Percentiles rank a stretch among this genome's conserved stretches.
phyloP scores from a whole-genome alignment of 2,329 filamentous ascomycete species.

The Trichoderma simmonsii region DNA sequence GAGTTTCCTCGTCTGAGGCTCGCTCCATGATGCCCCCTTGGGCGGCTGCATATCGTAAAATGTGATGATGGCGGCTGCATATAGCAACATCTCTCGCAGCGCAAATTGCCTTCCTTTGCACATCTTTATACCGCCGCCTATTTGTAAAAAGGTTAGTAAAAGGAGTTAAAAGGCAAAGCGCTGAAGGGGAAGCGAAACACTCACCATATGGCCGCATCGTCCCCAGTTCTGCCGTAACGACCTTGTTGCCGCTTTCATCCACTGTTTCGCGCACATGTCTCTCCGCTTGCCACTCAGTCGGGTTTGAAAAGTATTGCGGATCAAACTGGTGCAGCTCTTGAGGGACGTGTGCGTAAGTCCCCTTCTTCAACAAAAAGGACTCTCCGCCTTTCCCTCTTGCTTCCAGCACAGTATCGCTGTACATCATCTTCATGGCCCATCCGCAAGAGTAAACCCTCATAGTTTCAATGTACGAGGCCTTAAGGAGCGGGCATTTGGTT shows the following conservation, averaged over 20 bases:
- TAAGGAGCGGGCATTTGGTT: slow-evolving; percentile 37
- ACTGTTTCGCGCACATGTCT: slow-evolving; percentile 32
- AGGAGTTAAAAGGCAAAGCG: not conserved
- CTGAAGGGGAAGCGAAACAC: slow-evolving; percentile 4
- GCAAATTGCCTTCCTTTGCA: slow-evolving; percentile 34
- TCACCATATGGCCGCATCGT: slow-evolving; percentile 35
- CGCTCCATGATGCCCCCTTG: slow-evolving; percentile 28
- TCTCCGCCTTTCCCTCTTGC: slow-evolving; percentile 22
- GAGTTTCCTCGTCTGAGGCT: slow-evolving; percentile 26
- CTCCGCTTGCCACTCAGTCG: slow-evolving; percentile 35
- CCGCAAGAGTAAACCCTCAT: slow-evolving; percentile 37
- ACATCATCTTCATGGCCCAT: slow-evolving; percentile 32
- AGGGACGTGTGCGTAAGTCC: slow-evolving; percentile 34
- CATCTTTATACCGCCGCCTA: slow-evolving; percentile 34
- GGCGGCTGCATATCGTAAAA: slow-evolving; percentile 37
- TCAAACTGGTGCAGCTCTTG: slow-evolving; percentile 37
- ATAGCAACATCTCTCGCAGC: slow-evolving; percentile 35
- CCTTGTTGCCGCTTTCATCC: slow-evolving; percentile 27
- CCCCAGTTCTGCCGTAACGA: slow-evolving; percentile 25
- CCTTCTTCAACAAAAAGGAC: slow-evolving; percentile 33
- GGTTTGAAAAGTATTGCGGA: slow-evolving; percentile 32
- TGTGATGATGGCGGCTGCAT: slow-evolving; percentile 34
- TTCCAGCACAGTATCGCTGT: slow-evolving; percentile 34
- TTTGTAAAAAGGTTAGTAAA: not conserved
- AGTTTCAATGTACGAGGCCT: slow-evolving; percentile 41